A percentile compares a stretch with the other conserved stretches of the same genome.
These are phyloP conservation scores for Cucurbita pepo DNA, from an alignment of 306 rosid species.

Conservation along the genomic window DNA sequence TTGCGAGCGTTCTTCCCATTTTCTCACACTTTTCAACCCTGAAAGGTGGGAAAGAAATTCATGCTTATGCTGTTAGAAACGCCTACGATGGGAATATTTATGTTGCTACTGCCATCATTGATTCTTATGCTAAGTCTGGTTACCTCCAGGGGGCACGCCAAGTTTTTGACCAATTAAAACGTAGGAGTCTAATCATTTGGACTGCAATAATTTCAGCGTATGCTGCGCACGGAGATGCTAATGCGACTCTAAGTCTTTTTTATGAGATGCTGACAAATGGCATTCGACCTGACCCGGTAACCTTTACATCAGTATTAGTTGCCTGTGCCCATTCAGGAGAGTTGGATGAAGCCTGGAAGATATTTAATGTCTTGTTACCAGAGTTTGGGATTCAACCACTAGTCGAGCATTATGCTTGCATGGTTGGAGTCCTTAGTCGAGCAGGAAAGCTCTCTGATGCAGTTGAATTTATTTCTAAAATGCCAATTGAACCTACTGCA, in stretches of 20 bases:
- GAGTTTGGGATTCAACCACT: constrained; percentile 42
- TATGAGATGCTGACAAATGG: constrained; percentile 41
- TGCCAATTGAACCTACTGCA: constrained; percentile 64
- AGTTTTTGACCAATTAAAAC: constrained; percentile 38
- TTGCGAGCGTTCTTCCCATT: constrained; percentile 55
- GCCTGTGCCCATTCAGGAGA: constrained; percentile 72
- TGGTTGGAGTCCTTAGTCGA: constrained; percentile 69
- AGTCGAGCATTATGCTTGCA: constrained; percentile 82
- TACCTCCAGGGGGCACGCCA: constrained; percentile 35
- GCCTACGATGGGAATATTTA: constrained; percentile 33
- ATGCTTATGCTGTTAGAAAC: constrained; percentile 51
- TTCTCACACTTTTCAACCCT: constrained; percentile 39
- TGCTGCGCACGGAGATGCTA: constrained; percentile 61
- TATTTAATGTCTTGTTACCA: constrained; percentile 37
- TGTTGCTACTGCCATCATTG: constrained; percentile 58
- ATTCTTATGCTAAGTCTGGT: constrained; percentile 65
- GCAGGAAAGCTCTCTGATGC: constrained; percentile 73
- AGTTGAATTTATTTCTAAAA: constrained; percentile 36
- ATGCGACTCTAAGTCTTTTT: constrained; percentile 34
- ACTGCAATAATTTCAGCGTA: constrained; percentile 72
- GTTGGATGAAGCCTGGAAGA: constrained; percentile 64
- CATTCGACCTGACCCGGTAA: constrained; percentile 63
- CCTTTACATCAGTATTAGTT: constrained; percentile 52
- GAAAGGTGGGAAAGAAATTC: constrained; percentile 63
- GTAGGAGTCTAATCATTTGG: constrained; percentile 54